phyloP scores from a whole-genome alignment of 2,329 filamentous ascomycete genomes.

The Stemphylium beticola region DNA sequence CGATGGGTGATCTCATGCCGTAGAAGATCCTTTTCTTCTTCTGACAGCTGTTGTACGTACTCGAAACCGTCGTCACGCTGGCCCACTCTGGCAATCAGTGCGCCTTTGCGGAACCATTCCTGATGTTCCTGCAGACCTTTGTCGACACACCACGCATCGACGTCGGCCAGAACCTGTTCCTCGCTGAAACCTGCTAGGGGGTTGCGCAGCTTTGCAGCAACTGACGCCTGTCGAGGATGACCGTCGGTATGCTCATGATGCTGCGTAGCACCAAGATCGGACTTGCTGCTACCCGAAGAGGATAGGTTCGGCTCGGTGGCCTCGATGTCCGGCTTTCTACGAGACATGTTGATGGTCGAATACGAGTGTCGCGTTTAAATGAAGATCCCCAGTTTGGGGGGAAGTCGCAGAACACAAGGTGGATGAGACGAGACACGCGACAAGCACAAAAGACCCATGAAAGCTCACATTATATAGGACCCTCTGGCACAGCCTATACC shows the following conservation, averaged over 20 bases:
- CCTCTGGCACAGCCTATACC: constrained; percentile 5
- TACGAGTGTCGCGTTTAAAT: background rate
- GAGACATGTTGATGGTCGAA: constrained; percentile 25
- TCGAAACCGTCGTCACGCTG: constrained; percentile 59
- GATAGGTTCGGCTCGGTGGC: constrained; percentile 31
- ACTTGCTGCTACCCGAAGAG: constrained; percentile 33
- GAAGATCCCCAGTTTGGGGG: background rate
- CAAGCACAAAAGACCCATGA: constrained; percentile 2
- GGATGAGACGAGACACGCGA: constrained; percentile 7
- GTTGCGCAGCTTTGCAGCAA: constrained; percentile 55
- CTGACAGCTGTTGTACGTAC: constrained; percentile 55
- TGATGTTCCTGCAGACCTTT: constrained; percentile 57
- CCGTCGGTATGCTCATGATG: constrained; percentile 29
- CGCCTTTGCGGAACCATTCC: constrained; percentile 59
- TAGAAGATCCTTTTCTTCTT: constrained; percentile 64
- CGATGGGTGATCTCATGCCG: constrained; percentile 67
- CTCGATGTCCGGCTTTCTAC: constrained; percentile 35
- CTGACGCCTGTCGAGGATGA: constrained; percentile 27
- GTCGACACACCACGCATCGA: constrained; percentile 61
- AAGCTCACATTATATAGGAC: constrained; percentile 19
- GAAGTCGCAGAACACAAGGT: constrained; percentile 7
- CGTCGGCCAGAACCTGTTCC: constrained; percentile 60
- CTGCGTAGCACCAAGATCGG: constrained; percentile 23
- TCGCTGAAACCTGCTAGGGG: constrained; percentile 61
- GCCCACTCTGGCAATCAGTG: constrained; percentile 53